Evolutionary conservation across 2,329 filamentous ascomycete species (phyloP).

Genomic region (Cladophialophora immunda): DNA sequence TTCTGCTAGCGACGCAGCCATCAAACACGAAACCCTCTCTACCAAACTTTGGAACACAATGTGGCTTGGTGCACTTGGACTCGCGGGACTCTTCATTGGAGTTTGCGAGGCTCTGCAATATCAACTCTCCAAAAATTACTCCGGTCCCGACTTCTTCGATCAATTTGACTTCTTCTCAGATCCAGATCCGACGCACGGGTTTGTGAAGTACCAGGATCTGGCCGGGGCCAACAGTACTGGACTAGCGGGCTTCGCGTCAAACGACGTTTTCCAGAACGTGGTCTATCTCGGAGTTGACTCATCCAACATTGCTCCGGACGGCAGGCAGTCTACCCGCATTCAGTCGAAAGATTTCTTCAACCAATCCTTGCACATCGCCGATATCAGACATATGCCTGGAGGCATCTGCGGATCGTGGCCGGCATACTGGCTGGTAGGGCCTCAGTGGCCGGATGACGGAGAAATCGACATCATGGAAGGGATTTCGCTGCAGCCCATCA

Average conservation of each 20-base stretch:
- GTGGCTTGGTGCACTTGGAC: neutral
- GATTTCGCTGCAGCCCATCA: constrained; percentile 54
- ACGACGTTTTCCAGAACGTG: constrained; percentile 39
- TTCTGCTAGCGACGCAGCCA: neutral
- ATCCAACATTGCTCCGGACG: constrained; percentile 43
- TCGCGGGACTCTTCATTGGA: constrained; percentile 6
- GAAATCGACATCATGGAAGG: constrained; percentile 64
- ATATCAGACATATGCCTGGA: constrained; percentile 58
- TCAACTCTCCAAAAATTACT: constrained; percentile 47
- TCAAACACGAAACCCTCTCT: neutral
- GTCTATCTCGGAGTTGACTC: constrained; percentile 58
- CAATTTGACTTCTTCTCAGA: constrained; percentile 59
- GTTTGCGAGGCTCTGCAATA: constrained; percentile 9
- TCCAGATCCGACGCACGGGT: constrained; percentile 59
- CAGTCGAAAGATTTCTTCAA: constrained; percentile 54
- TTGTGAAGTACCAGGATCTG: constrained; percentile 58
- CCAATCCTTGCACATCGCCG: constrained; percentile 55
- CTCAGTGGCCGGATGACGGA: constrained; percentile 51
- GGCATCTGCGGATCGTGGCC: constrained; percentile 61
- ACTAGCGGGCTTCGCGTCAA: constrained; percentile 43
- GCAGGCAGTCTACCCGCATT: constrained; percentile 55
- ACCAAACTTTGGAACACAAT: neutral
- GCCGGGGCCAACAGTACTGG: constrained; percentile 47
- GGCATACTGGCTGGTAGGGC: constrained; percentile 56
- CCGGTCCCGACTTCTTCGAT: constrained; percentile 57